Evolutionary conservation across 1,139 yeast species (phyloP).

Genomic region (Kodamaea plutei): DNA sequence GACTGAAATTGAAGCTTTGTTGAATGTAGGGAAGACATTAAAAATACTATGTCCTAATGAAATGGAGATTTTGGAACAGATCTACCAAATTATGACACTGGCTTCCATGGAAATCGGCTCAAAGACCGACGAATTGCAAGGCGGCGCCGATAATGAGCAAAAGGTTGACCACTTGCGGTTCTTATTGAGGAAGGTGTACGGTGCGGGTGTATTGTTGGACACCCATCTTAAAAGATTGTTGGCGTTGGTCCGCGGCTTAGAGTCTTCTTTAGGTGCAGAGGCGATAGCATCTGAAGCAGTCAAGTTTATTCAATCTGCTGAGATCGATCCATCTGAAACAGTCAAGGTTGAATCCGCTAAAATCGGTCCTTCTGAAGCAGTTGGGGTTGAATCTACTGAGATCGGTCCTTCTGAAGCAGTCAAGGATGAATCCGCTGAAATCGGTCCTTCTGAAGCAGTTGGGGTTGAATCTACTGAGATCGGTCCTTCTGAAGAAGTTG

Average conservation of each 20-base stretch:
- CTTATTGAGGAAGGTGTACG: constrained; percentile 32
- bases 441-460: too few species aligned
- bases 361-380: too few species aligned
- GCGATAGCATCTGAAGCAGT: constrained; percentile 1
- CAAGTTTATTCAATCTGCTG: too few species aligned
- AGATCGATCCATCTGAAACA: too few species aligned
- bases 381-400: too few species aligned
- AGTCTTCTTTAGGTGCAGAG: background rate
- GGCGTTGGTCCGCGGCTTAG: constrained; percentile 15
- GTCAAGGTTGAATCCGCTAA: too few species aligned
- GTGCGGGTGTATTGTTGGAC: constrained; percentile 28
- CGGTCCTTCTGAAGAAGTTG: too few species aligned
- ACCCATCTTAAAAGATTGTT: constrained; percentile 19
- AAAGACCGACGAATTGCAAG: constrained; percentile 15
- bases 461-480: too few species aligned
- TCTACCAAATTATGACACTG: constrained; percentile 11
- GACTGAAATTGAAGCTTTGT: constrained; percentile 15
- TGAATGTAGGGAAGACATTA: constrained; percentile 30
- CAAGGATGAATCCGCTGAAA: too few species aligned
- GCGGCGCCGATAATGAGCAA: constrained; percentile 8
- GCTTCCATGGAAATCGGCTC: constrained; percentile 7
- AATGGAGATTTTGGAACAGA: constrained; percentile 20
- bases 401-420: too few species aligned
- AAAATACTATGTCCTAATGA: constrained; percentile 40
- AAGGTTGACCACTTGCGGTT: constrained; percentile 27